A percentile compares a stretch with the other conserved stretches of the same genome.
These are phyloP conservation scores for Phaeotremella fagi DNA, from an alignment of 768 basidiomycete genomes.

Conservation along the genomic window DNA sequence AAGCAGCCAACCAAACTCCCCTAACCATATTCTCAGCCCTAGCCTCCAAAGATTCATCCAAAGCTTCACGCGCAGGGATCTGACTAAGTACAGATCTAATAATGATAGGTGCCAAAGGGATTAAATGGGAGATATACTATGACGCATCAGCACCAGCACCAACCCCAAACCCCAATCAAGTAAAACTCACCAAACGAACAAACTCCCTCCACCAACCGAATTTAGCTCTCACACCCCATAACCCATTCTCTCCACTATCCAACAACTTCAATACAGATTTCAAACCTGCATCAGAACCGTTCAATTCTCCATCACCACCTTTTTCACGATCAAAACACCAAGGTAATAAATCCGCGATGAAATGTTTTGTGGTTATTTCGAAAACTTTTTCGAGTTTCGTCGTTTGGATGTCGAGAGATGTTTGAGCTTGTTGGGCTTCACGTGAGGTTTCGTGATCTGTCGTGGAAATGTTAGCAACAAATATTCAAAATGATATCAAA, in stretches of 20 bases:
- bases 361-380: constrained; percentile 23
- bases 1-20: constrained; percentile 21
- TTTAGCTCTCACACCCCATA: constrained; percentile 33
- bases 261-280: constrained; percentile 26
- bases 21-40: constrained; percentile 30
- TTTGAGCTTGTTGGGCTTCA: constrained; percentile 33
- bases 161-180: background rate
- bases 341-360: constrained; percentile 28
- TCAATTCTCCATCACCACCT: too few relatives aligned
- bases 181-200: constrained; percentile 33
- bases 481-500: background rate
- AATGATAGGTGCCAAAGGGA: constrained; percentile 16
- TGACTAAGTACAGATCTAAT: constrained; percentile 13
- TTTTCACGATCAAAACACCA: constrained; percentile 11
- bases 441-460: constrained; percentile 27
- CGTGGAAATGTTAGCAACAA: background rate
- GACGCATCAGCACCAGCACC: background rate
- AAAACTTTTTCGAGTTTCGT: constrained; percentile 33
- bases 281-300: constrained; percentile 15
- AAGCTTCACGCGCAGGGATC: background rate
- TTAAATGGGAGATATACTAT: constrained; percentile 25
- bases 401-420: constrained; percentile 33
- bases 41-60: constrained; percentile 7
- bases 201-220: constrained; percentile 45
- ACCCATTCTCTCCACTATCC: constrained; percentile 33